Evolutionary conservation across 2,329 filamentous ascomycete genomes (phyloP).

Genomic region (Botryotinia narcissicola): DNA sequence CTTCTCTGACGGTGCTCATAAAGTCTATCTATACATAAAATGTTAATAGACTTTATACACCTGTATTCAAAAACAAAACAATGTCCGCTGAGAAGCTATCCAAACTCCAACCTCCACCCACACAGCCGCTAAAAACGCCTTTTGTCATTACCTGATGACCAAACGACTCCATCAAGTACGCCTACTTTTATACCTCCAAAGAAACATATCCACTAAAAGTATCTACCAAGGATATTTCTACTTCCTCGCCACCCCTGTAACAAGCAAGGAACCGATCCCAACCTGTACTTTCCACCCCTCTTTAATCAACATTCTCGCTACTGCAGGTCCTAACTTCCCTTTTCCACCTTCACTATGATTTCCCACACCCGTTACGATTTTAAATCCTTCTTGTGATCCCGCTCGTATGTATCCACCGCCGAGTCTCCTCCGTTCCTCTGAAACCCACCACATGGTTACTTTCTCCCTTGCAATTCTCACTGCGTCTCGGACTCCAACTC

Average conservation of each 20-base stretch:
- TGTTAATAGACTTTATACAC: neutral
- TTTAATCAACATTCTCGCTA: constrained; percentile 69
- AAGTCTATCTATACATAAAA: neutral
- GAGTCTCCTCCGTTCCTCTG: constrained; percentile 45
- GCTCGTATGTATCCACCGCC: constrained; percentile 37
- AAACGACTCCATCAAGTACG: neutral
- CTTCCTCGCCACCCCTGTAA: constrained; percentile 55
- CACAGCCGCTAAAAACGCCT: neutral
- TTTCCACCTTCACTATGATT: constrained; percentile 74
- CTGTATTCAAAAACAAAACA: neutral
- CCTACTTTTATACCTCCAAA: neutral
- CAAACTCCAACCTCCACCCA: neutral
- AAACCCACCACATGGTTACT: constrained; percentile 75
- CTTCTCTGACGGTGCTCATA: neutral
- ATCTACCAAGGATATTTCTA: neutral
- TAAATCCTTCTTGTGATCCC: constrained; percentile 52
- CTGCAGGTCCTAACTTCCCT: constrained; percentile 73
- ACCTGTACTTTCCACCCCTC: constrained; percentile 84
- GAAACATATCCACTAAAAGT: neutral
- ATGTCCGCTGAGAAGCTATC: neutral
- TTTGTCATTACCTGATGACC: neutral
- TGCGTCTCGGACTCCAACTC: constrained; percentile 76
- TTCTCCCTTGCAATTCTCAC: constrained; percentile 70
- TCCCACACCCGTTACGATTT: constrained; percentile 78
- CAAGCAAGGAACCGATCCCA: constrained; percentile 65